Conservation (phyloP, 2,329 filamentous ascomycete genomes). For the Cytospora leucostoma region DNA sequence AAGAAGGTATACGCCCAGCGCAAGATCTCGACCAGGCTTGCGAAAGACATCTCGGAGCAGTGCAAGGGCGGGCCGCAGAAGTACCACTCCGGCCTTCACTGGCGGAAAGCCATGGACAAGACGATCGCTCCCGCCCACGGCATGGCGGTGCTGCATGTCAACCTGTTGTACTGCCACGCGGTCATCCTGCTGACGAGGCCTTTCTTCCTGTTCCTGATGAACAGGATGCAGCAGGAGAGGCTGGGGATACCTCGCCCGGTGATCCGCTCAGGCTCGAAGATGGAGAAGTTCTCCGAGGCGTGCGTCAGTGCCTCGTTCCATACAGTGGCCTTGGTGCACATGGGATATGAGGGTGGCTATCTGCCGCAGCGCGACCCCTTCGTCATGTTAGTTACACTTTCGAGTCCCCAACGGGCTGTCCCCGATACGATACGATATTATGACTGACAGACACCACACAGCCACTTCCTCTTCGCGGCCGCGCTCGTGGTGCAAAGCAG, state of each 20-base stretch:
- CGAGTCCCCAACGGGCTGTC: neutral
- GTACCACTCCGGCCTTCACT: slow-evolving; percentile 51
- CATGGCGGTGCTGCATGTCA: slow-evolving; percentile 62
- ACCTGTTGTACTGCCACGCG: slow-evolving; percentile 63
- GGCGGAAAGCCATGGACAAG: slow-evolving; percentile 48
- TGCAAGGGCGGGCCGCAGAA: slow-evolving; percentile 55
- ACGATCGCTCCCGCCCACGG: slow-evolving; percentile 48
- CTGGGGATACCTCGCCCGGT: slow-evolving; percentile 34
- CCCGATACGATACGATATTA: neutral
- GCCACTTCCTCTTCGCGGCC: slow-evolving; percentile 59
- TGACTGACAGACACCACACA: slow-evolving; percentile 35
- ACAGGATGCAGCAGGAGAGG: slow-evolving; percentile 40
- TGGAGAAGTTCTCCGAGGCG: slow-evolving; percentile 51
- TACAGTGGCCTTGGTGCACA: slow-evolving; percentile 50
- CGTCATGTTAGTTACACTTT: slow-evolving; percentile 51
- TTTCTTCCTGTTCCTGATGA: slow-evolving; percentile 62
- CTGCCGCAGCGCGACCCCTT: slow-evolving; percentile 57
- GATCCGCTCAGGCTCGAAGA: slow-evolving; percentile 37
- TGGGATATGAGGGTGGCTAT: slow-evolving; percentile 46
- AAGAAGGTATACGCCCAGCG: slow-evolving; percentile 61
- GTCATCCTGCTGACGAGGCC: slow-evolving; percentile 65
- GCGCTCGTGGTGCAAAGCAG: slow-evolving; percentile 58
- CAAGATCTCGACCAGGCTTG: slow-evolving; percentile 58
- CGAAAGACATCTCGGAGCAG: slow-evolving; percentile 57
- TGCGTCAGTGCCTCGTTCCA: slow-evolving; percentile 54